A percentile compares a stretch with the other conserved stretches of the same genome.
phyloP scores from a whole-genome alignment of 2,329 filamentous ascomycete genomes.

The Tricladium varicosporioides region DNA sequence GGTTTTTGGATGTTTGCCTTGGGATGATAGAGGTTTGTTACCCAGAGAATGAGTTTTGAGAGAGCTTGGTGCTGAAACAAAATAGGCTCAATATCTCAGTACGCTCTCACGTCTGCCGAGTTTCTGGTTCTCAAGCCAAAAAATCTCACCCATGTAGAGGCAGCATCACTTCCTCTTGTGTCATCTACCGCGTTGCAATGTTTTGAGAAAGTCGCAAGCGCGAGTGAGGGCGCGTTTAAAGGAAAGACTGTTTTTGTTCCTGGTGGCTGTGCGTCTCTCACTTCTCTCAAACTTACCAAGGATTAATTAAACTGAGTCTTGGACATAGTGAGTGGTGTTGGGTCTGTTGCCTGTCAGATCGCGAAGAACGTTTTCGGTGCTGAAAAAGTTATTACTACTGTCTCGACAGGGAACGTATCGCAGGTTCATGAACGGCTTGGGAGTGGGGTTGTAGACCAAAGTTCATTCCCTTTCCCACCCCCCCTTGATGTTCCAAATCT shows the following conservation, averaged over 20 bases:
- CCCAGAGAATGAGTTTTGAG: background rate
- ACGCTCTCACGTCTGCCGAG: slow-evolving; percentile 23
- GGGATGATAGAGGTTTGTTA: slow-evolving; percentile 3
- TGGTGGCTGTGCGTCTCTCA: slow-evolving; percentile 30
- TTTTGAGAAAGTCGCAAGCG: slow-evolving; percentile 35
- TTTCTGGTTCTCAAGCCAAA: slow-evolving; percentile 38
- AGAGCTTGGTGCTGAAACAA: background rate
- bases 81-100: slow-evolving; percentile 26
- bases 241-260: slow-evolving; percentile 39
- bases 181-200: slow-evolving; percentile 39
- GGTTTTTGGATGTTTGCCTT: slow-evolving; percentile 37
- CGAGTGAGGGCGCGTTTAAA: slow-evolving; percentile 24
- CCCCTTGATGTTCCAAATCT: too few species aligned
- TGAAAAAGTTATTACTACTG: too few species aligned
- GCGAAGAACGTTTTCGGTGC: too few species aligned
- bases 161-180: slow-evolving; percentile 39
- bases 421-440: too few species aligned
- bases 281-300: background rate
- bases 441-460: too few species aligned
- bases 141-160: slow-evolving; percentile 38
- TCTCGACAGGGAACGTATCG: too few species aligned
- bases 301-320: too few species aligned
- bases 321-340: too few species aligned
- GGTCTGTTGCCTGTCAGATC: too few species aligned
- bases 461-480: too few species aligned